Evolutionary conservation across 495 filamentous ascomycete species (phyloP), one percentile per base, ranked within the genome.

Genomic region (Platismatia glauca): DNA sequence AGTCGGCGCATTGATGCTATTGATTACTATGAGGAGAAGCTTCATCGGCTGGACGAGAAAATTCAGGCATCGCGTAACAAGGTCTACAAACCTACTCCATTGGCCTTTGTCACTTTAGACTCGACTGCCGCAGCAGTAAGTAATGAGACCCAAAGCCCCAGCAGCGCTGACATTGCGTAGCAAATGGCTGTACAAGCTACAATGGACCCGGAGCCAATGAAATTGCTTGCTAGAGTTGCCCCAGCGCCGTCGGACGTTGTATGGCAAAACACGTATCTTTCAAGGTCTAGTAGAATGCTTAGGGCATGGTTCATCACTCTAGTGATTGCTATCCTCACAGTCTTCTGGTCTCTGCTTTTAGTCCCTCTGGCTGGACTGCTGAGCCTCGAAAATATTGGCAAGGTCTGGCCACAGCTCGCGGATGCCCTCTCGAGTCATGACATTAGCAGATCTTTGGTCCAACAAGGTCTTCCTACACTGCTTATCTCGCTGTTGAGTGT

Each of bases 61-160:
- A 92, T 99, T 48, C 71, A 72, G 27, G 72, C 66, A 20, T 84
- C 88, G 0, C 82, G 95, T 33, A 82, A 82, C 66, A 92, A 92
- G 71, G 84, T 87, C 20, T 97, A 89, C 69, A 75, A 79, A 12
- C 80, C 95, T 3, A 91, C 84, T 0, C 85, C 91, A 48, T 77
- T 95, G 39, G 95, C 95, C 9, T 97, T 97, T 72, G 90, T 99
- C 38, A 97, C 95, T 1, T 91, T 99, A 89, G 87, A 96, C 72
- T 95, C 91, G 22, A 90, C 93, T 63, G 88, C 90, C n/a, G 85
- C 91, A 29, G 84, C 82, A 61, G 71, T 73, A 70, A 72, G 71
- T 68, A 35, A 34, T n/a, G 38, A 31, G 16, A 16, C 5, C 15
- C 13, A 22, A 56, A 43, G 3, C 53, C 4, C 4, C 56, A n/a